Percentiles rank a stretch among this genome's conserved stretches.
Evolutionary conservation across 768 basidiomycete species (phyloP).

Genomic region (Boletellus sp.): DNA sequence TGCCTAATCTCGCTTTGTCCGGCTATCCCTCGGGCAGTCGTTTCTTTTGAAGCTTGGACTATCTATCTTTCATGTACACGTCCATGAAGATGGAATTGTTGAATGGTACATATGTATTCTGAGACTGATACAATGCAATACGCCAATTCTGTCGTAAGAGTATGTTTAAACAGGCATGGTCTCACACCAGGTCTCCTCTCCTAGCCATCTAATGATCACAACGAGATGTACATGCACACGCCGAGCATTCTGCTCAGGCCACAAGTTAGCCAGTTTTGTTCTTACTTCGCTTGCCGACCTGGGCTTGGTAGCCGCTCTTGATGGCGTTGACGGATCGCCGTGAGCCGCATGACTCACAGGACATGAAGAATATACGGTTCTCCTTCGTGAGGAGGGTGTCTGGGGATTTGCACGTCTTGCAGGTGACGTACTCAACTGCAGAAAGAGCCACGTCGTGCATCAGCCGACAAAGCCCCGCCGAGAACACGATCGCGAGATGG

Average conservation of each 20-base stretch:
- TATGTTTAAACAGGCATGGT: conserved; percentile 4
- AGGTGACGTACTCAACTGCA: conserved; percentile 95
- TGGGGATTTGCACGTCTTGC: conserved; percentile 99
- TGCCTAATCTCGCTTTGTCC: conserved; percentile 12
- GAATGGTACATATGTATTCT: conserved; percentile 20
- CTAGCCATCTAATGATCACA: conserved; percentile 1
- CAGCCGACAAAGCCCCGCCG: neutral
- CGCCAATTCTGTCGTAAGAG: conserved; percentile 9
- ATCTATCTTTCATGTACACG: conserved; percentile 8
- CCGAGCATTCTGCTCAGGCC: conserved; percentile 30
- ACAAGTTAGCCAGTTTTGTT: conserved; percentile 61
- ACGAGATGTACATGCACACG: neutral
- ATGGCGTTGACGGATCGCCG: conserved; percentile 91
- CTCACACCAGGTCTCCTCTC: neutral
- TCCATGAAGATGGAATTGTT: conserved; percentile 1
- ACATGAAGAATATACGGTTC: conserved; percentile 98
- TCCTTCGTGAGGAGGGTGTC: conserved; percentile 97
- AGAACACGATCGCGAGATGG: neutral
- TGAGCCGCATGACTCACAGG: conserved; percentile 88
- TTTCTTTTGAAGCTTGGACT: neutral
- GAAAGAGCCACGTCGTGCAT: neutral
- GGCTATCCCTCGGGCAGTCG: neutral
- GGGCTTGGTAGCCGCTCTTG: conserved; percentile 98
- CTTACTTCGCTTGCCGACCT: conserved; percentile 84
- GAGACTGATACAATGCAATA: conserved; percentile 20